Conservation (phyloP, 768 basidiomycete species). For the Serendipita indica region DNA sequence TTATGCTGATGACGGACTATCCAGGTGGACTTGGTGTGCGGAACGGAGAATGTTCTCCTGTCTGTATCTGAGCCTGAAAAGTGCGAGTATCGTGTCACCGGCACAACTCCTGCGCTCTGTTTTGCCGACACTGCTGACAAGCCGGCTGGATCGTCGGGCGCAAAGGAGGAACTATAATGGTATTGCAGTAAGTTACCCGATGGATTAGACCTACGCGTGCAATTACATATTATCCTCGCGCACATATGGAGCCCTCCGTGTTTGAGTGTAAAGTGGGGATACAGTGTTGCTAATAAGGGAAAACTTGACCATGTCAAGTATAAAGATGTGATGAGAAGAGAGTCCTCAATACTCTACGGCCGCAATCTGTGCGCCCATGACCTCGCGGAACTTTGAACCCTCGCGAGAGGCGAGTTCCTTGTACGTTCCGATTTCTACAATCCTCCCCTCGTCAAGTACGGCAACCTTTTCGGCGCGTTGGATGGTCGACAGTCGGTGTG, state of each 20-base stretch:
- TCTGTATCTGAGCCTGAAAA: conserved; percentile 84
- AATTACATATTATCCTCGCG: too few species aligned
- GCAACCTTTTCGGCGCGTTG: conserved; percentile 81
- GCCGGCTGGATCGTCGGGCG: too few species aligned
- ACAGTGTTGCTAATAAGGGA: too few species aligned
- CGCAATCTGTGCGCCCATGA: conserved; percentile 7
- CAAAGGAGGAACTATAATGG: too few species aligned
- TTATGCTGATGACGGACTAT: not conserved
- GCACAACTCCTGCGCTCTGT: conserved; percentile 75
- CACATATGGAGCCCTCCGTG: too few species aligned
- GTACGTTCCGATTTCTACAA: conserved; percentile 6
- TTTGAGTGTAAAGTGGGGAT: too few species aligned
- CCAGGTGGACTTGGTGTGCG: conserved; percentile 72
- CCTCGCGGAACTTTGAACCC: conserved; percentile 7
- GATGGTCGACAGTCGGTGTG: conserved; percentile 80
- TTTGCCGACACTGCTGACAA: too few species aligned
- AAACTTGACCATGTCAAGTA: too few species aligned
- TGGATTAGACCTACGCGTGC: too few species aligned
- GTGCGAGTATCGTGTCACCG: conserved; percentile 85
- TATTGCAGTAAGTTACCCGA: too few species aligned
- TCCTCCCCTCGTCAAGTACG: conserved; percentile 50
- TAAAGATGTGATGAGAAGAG: too few species aligned
- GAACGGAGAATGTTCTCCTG: conserved; percentile 64
- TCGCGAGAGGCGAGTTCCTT: conserved; percentile 4
- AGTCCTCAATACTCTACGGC: conserved; percentile 5